Base-by-base conservation (phyloP, 2,329 filamentous ascomycete species). In the Penicillium crustosum region DNA sequence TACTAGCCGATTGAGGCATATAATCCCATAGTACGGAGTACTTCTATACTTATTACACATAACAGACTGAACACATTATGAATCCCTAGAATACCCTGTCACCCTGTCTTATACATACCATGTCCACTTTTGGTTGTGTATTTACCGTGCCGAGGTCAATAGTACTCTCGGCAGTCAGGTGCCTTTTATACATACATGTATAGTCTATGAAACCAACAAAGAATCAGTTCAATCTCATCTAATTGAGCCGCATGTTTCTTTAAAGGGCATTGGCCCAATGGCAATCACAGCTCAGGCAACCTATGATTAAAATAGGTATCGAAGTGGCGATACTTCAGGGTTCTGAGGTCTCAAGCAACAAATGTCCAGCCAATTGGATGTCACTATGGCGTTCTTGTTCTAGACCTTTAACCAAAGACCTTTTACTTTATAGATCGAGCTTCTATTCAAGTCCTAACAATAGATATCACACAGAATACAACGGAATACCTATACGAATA, bases 331-430 rank as follows among this genome's bases (percentile, higher is more conserved):
- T 53, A 43, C 47, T 57, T 53, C 55, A 53, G 49, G 42, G 42
- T 47, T 25, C 41, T 55, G 39, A 57, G 42, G n/a, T 42, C 49
- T 53, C 9, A 38, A 49, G 23, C 21, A 55, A 36, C 44, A 8
- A 25, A 51, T 59, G 56, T 35, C 51, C 61, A 23, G 67, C 56
- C 35, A 64, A 56, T 56, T 56, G 39, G 53, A 52, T 25, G 19
- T 44, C 47, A 38, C 35, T 45, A 38, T 59, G 44, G 13, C 35
- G 38, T 33, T 35, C 31, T 31, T n/a, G 23, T 35, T 53, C 25
- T 35, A 17, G 41, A 56, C 23, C 31, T 53, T 35, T 21, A 12
- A 23, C 21, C 15, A 10, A 50, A 43, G 49, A 25, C 15, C 35
- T 41, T 15, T 19, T 12, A 6, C 35, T 21, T 21, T 50, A 15